A percentile compares a stretch with the other conserved stretches of the same genome.
These are phyloP conservation scores for Didymella arachidicola DNA, from an alignment of 2,329 filamentous ascomycete genomes.

Conservation along the genomic window DNA sequence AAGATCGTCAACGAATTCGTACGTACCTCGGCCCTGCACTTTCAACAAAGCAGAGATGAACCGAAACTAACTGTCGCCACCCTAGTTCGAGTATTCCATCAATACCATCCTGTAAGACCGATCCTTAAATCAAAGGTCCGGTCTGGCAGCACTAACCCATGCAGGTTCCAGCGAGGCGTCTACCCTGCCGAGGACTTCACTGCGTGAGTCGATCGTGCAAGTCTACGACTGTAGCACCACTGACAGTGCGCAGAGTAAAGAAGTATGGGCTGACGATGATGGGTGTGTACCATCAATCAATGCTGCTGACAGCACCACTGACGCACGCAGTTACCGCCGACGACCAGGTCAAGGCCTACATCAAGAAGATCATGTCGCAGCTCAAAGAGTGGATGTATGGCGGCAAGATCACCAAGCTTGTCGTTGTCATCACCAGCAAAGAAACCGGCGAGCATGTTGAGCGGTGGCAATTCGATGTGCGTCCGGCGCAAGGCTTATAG, in stretches of 20 bases:
- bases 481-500: conserved; percentile 41
- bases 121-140: not conserved
- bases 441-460: conserved; percentile 96
- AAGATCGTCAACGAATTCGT: conserved; percentile 96
- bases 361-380: conserved; percentile 99
- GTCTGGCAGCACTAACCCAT: conserved; percentile 26
- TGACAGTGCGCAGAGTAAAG: conserved; percentile 71
- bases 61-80: conserved; percentile 22
- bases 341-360: conserved; percentile 98
- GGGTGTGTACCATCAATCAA: conserved; percentile 56
- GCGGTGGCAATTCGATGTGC: conserved; percentile 95
- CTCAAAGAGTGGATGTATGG: conserved; percentile 97
- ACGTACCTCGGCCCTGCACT: conserved; percentile 52
- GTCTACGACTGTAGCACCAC: not conserved
- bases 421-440: conserved; percentile 96
- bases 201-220: conserved; percentile 65
- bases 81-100: conserved; percentile 93
- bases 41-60: not conserved
- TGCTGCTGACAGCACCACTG: conserved; percentile 21
- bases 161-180: conserved; percentile 80
- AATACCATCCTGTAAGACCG: conserved; percentile 84
- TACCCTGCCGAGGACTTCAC: conserved; percentile 97
- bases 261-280: conserved; percentile 99
- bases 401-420: conserved; percentile 95
- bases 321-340: conserved; percentile 77